These are phyloP conservation scores for Neurospora hispaniola DNA, from an alignment of 495 filamentous ascomycete species.

Conservation along the genomic window DNA sequence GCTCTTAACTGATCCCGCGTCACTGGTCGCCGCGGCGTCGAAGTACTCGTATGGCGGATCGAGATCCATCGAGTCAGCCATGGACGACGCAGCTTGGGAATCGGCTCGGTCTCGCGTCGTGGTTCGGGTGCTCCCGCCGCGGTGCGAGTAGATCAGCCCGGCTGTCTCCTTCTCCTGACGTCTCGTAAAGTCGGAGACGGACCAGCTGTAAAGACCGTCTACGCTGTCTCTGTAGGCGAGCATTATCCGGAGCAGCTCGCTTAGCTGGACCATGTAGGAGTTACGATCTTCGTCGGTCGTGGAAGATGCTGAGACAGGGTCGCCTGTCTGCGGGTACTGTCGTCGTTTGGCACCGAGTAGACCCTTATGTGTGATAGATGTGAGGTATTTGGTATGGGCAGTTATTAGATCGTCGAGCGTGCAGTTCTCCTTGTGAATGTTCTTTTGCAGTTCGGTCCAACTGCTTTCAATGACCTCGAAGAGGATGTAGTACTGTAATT, in stretches of 20 bases:
- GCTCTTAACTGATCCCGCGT: conserved; percentile 19
- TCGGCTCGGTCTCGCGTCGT: not conserved
- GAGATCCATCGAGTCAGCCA: conserved; percentile 22
- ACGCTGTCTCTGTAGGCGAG: conserved; percentile 87
- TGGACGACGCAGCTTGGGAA: conserved; percentile 4
- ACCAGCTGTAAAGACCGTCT: conserved; percentile 88
- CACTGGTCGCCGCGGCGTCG: conserved; percentile 22
- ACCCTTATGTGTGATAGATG: conserved; percentile 91
- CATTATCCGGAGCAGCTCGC: conserved; percentile 90
- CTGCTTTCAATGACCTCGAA: conserved; percentile 96
- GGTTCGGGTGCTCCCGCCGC: not conserved
- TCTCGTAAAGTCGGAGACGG: conserved; percentile 83
- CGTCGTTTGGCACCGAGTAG: conserved; percentile 61
- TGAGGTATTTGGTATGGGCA: conserved; percentile 84
- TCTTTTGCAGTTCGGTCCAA: conserved; percentile 78
- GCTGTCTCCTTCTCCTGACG: conserved; percentile 70
- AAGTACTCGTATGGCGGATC: conserved; percentile 13
- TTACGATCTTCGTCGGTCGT: conserved; percentile 50
- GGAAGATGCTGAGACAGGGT: conserved; percentile 9
- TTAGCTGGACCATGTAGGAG: conserved; percentile 81
- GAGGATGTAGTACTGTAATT: conserved; percentile 97
- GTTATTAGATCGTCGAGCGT: conserved; percentile 92
- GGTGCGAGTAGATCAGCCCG: not conserved
- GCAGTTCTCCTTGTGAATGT: conserved; percentile 66
- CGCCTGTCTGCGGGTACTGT: conserved; percentile 25